Percentiles rank a stretch among this genome's conserved stretches.
Evolutionary conservation across 1,139 yeast genomes (phyloP).

Genomic region (Geotrichum aggregatum): DNA sequence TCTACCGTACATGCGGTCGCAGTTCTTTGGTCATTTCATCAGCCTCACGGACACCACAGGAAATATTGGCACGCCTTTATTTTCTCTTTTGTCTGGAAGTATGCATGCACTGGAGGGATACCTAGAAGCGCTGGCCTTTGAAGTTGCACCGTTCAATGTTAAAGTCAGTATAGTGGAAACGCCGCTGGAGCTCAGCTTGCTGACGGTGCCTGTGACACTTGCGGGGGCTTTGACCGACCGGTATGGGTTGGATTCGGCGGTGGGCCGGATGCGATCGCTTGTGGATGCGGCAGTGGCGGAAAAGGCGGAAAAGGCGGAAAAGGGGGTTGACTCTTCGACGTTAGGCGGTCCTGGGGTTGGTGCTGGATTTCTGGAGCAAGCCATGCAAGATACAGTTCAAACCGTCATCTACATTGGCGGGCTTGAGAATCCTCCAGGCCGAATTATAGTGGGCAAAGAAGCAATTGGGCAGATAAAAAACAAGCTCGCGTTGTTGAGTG

Average conservation of each 20-base stretch:
- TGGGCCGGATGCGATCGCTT: background rate
- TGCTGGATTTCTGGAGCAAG: slow-evolving; percentile 26
- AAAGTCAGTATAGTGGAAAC: slow-evolving; percentile 36
- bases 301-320: background rate
- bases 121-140: slow-evolving; percentile 35
- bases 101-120: slow-evolving; percentile 39
- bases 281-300: background rate
- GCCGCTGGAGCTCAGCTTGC: slow-evolving; percentile 33
- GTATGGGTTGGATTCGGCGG: background rate
- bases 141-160: slow-evolving; percentile 32
- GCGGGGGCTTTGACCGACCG: slow-evolving; percentile 15
- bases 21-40: slow-evolving; percentile 35
- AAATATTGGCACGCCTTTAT: slow-evolving; percentile 34
- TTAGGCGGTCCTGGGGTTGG: background rate
- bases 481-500: slow-evolving; percentile 32
- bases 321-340: slow-evolving; percentile 5
- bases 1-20: slow-evolving; percentile 31
- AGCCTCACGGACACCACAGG: slow-evolving; percentile 37
- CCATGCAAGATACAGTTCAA: slow-evolving; percentile 29
- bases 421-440: slow-evolving; percentile 36
- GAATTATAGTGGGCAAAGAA: slow-evolving; percentile 34
- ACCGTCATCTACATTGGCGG: slow-evolving; percentile 36
- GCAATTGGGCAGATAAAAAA: slow-evolving; percentile 35
- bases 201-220: slow-evolving; percentile 29
- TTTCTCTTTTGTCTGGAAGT: slow-evolving; percentile 33